Percentiles rank a stretch among this genome's conserved stretches.
phyloP scores from a whole-genome alignment of 805 yeast genomes.

The Clavispora santaluciae region DNA sequence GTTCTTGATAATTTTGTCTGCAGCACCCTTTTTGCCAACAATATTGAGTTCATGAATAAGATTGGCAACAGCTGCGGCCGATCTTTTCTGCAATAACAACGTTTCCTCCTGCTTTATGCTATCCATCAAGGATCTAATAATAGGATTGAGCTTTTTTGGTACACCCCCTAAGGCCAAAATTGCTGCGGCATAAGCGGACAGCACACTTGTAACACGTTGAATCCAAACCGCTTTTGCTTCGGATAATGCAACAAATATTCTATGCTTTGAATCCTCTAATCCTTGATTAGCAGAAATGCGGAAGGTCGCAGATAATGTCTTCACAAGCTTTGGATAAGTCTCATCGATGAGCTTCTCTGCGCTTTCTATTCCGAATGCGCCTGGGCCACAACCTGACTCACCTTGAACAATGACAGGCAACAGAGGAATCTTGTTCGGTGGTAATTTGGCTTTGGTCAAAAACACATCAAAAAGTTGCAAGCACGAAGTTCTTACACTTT shows the following conservation, averaged over 20 bases:
- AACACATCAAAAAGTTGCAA: slow-evolving; percentile 76
- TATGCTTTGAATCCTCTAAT: slow-evolving; percentile 70
- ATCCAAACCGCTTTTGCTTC: slow-evolving; percentile 56
- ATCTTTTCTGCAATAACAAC: slow-evolving; percentile 58
- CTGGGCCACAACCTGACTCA: slow-evolving; percentile 89
- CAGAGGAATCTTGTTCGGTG: slow-evolving; percentile 69
- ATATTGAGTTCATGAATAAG: slow-evolving; percentile 57
- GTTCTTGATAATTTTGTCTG: slow-evolving; percentile 86
- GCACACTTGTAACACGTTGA: slow-evolving; percentile 53
- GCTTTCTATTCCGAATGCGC: slow-evolving; percentile 75
- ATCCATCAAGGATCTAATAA: slow-evolving; percentile 88
- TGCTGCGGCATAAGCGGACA: slow-evolving; percentile 77
- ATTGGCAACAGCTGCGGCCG: slow-evolving; percentile 64
- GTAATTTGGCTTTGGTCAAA: slow-evolving; percentile 68
- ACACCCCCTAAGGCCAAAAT: slow-evolving; percentile 55
- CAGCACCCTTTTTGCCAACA: slow-evolving; percentile 61
- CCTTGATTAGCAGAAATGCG: slow-evolving; percentile 69
- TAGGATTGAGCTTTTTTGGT: slow-evolving; percentile 86
- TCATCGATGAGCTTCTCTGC: slow-evolving; percentile 68
- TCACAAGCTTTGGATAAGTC: slow-evolving; percentile 60
- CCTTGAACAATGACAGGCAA: slow-evolving; percentile 91
- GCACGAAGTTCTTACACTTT: slow-evolving; percentile 83
- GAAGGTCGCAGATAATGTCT: slow-evolving; percentile 58
- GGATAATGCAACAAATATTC: slow-evolving; percentile 60
- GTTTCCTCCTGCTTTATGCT: slow-evolving; percentile 76